A percentile compares a stretch with the other conserved stretches of the same genome.
Conservation (phyloP, 441 rosid species). For the Eutrema salsugineum region DNA sequence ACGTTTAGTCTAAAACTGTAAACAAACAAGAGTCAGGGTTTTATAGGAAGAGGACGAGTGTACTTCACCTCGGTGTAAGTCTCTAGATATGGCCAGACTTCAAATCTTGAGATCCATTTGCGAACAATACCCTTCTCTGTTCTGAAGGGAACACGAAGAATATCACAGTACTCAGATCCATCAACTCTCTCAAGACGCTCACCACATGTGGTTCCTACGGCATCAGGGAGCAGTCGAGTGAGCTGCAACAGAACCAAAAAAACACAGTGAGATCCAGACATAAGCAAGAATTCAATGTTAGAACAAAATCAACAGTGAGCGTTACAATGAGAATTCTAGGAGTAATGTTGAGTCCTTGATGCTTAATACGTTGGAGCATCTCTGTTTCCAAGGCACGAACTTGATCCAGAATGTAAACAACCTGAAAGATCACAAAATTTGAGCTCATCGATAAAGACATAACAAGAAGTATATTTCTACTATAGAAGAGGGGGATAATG, state of each 20-base stretch:
- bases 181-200: slow-evolving; percentile 89
- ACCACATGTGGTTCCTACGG: slow-evolving; percentile 93
- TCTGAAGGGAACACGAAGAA: slow-evolving; percentile 93
- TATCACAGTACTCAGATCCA: slow-evolving; percentile 76
- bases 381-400: slow-evolving; percentile 90
- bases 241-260: slow-evolving; percentile 42
- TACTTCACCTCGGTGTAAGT: slow-evolving; percentile 64
- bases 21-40: no score
- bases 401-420: slow-evolving; percentile 96
- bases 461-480: background rate
- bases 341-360: slow-evolving; percentile 91
- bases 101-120: slow-evolving; percentile 91
- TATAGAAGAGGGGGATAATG: background rate
- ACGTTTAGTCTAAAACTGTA: no score
- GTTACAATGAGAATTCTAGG: slow-evolving; percentile 83
- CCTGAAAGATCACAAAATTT: slow-evolving; percentile 34
- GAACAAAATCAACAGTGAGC: slow-evolving; percentile 6
- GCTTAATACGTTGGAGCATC: slow-evolving; percentile 82
- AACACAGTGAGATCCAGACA: slow-evolving; percentile 4
- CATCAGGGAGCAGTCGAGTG: slow-evolving; percentile 94
- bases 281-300: background rate
- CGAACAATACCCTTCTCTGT: slow-evolving; percentile 83
- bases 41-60: no score
- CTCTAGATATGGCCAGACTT: slow-evolving; percentile 99
- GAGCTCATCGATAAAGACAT: background rate